A percentile compares a stretch with the other conserved stretches of the same genome.
These are phyloP conservation scores for Claviceps quebecensis DNA, from an alignment of 2,329 filamentous ascomycete species.

Conservation along the genomic window DNA sequence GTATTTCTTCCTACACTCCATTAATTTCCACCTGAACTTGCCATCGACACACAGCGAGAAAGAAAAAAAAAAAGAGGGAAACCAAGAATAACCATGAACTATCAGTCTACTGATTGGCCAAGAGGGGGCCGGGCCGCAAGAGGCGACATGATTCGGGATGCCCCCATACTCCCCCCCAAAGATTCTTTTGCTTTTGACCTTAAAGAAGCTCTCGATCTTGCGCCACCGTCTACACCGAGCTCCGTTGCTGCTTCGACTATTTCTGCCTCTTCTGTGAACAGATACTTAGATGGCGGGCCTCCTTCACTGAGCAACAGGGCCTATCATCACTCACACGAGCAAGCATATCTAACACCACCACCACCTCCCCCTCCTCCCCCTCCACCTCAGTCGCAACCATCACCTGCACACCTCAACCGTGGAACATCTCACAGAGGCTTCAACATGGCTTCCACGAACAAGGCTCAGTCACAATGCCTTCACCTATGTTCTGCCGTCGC, in stretches of 20 bases:
- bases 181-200: slow-evolving; percentile 6
- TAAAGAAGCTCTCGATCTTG: slow-evolving; percentile 6
- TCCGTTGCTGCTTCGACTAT: slow-evolving; percentile 2
- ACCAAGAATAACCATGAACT: slow-evolving; percentile 3
- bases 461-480: slow-evolving; percentile 19
- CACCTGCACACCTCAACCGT: neutral
- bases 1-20: neutral
- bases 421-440: slow-evolving; percentile 1
- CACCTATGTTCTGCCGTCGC: slow-evolving; percentile 44
- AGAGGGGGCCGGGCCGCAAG: neutral
- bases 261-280: slow-evolving; percentile 3
- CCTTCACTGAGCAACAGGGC: neutral
- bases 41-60: neutral
- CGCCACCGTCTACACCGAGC: slow-evolving; percentile 3
- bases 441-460: slow-evolving; percentile 9
- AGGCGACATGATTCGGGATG: neutral
- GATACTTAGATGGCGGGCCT: slow-evolving; percentile 3
- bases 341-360: neutral
- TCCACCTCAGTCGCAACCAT: neutral
- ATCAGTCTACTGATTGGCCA: slow-evolving; percentile 2
- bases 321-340: neutral
- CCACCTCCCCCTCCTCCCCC: neutral
- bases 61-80: neutral
- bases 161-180: neutral
- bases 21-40: neutral